Evolutionary conservation across 1,284 basidiomycete genomes (phyloP), one percentile per base, ranked within the genome.

Genomic region (Taiwanofungus camphoratus): DNA sequence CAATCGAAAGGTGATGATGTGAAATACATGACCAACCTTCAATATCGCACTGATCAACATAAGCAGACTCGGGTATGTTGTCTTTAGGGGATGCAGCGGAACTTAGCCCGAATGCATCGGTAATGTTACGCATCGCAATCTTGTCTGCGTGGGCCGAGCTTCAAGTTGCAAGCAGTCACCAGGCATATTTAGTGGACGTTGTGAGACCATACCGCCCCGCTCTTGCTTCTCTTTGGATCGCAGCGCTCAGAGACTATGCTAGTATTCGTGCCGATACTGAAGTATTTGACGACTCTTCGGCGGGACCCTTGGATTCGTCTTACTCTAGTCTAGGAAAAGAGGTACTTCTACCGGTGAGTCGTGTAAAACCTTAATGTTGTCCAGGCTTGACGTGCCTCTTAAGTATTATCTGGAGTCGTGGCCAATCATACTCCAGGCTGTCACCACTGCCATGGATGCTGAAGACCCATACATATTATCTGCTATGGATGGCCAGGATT

Each of bases 61-160:
- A 42, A 32, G 30, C 55, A 93, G 92, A 88, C 46, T 79, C 87
- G 4, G 86, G 84, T 3, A 90, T 87, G 73, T 66, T 91, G 2
- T 85, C 85, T 9, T 74, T 98, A 11, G 95, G 95, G 13, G 92
- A 94, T 49, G 80, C 92, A 2, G 79, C 80, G 20, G 83, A 94
- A 53, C 71, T 97, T 6, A 90, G 92, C 49, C 89, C 93, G 4
- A 96, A 95, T 54, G 95, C 95, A 3, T 88, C 90, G 0, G 87
- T 93, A 29, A 97, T 97, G 91, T 70, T 99, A 42, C 82, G 92
- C 45, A 88, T 98, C 26, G 93, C 95, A 0, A 90, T 92, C 4
- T 71, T 98, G 22, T 87, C 92, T 1, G 96, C 95, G 0, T 99
- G 95, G 95, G 94, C 95, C 12, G 86, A 96, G 59, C 72, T 99